Conservation (phyloP, 2,329 filamentous ascomycete genomes). For the Beauveria sp. region DNA sequence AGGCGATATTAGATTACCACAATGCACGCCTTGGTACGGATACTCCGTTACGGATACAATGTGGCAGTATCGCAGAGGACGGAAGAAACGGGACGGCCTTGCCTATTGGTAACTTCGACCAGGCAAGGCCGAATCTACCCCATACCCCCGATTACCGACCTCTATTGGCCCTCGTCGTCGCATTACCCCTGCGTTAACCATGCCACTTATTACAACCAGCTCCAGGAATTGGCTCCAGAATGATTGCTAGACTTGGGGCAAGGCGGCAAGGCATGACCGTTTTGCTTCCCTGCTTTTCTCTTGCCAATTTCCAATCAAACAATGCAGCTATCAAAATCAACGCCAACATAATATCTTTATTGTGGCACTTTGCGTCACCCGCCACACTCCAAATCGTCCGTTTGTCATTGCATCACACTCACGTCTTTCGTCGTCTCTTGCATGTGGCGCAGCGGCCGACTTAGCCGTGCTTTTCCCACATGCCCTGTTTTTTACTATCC, state of each 20-base stretch:
- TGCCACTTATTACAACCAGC: background rate
- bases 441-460: constrained; percentile 6
- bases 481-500: background rate
- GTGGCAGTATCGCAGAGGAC: no score
- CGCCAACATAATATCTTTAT: background rate
- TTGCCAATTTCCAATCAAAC: background rate
- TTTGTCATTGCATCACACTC: background rate
- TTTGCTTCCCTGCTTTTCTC: constrained; percentile 1
- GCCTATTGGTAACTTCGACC: no score
- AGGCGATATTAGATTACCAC: background rate
- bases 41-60: no score
- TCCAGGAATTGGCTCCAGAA: background rate
- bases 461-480: background rate
- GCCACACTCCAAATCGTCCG: background rate
- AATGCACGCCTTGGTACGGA: background rate
- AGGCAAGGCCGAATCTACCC: background rate
- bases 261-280: background rate
- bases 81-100: no score
- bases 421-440: background rate
- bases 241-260: background rate
- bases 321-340: no score
- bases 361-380: constrained; percentile 4
- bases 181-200: background rate
- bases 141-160: background rate
- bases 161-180: background rate